Evolutionary conservation across 2,329 filamentous ascomycete genomes (phyloP), one percentile per base, ranked within the genome.

Genomic region (Ophiosphaerella korrae): DNA sequence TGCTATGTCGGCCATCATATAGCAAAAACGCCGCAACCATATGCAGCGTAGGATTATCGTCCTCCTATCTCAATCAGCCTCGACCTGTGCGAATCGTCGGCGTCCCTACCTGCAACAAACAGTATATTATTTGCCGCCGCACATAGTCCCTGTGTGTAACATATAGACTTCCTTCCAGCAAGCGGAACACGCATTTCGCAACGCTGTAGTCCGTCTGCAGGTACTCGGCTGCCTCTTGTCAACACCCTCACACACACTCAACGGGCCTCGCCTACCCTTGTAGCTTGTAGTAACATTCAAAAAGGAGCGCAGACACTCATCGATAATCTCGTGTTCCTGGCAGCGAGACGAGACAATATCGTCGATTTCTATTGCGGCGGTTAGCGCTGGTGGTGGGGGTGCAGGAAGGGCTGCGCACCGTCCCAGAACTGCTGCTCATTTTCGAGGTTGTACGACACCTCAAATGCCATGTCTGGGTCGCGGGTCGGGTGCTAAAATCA

Each of bases 41-140:
- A 72, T 96, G 89, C 40, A 99, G 80, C n/a, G 87, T 85, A 31
- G 85, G 84, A 14, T 84, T 76, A 60, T 96, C 90, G 66, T 97
- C 92, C 76, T 97, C 94, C 81, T 96, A 82, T n/a, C 21, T 7
- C 9, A 1, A 41, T 70, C 49, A 70, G 63, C 51, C 45, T 41
- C 13, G 39, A 33, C 35, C 21, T 16, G 34, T 18, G 8, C 33
- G 8, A 14, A 33, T 35, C 3, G 24, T 14, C 8, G 18, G 9
- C 21, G 14, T 3, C 56, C 72, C 40, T 74, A 85, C 83, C 77
- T 87, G 83, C 45, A 97, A 77, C 45, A 99, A 80, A 72, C 91
- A 92, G 75, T 96, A 92, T 59, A 97, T 86, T 66, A 99, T 91
- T 77, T 97, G 94, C 38, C 85, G 89, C 57, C 93, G 89, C 56